Conservation (phyloP, 2,329 filamentous ascomycete species). For the Ciborinia camelliae region DNA sequence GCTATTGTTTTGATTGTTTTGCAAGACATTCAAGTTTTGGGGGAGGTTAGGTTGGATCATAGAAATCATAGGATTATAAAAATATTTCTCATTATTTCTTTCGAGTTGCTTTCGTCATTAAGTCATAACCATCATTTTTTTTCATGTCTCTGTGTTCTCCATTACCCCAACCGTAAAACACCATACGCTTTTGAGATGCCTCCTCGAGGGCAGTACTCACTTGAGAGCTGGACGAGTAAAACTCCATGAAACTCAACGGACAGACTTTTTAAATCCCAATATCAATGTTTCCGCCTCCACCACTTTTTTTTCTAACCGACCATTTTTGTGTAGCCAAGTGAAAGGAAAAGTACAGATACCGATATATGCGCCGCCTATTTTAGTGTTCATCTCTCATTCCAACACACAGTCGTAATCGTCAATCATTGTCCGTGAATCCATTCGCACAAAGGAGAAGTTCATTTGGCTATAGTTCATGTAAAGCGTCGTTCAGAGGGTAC, state of each 20-base stretch:
- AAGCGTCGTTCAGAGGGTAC: not conserved
- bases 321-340: not conserved
- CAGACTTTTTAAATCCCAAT: not conserved
- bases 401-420: conserved; percentile 12
- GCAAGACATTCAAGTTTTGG: not conserved
- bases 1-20: not conserved
- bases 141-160: not conserved
- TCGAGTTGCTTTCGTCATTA: not conserved
- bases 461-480: not conserved
- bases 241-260: not conserved
- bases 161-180: not conserved
- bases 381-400: not conserved
- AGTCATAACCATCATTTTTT: conserved; percentile 4
- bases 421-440: conserved; percentile 2
- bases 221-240: not conserved
- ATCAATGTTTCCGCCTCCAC: not conserved
- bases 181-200: no score
- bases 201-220: not conserved
- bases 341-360: conserved; percentile 1
- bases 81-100: not conserved
- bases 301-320: not conserved
- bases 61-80: not conserved
- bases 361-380: not conserved
- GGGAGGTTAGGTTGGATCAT: not conserved
- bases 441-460: not conserved